Conservation (phyloP, 108 stramenopile genomes). For the Pseudonitzschia pungens region DNA sequence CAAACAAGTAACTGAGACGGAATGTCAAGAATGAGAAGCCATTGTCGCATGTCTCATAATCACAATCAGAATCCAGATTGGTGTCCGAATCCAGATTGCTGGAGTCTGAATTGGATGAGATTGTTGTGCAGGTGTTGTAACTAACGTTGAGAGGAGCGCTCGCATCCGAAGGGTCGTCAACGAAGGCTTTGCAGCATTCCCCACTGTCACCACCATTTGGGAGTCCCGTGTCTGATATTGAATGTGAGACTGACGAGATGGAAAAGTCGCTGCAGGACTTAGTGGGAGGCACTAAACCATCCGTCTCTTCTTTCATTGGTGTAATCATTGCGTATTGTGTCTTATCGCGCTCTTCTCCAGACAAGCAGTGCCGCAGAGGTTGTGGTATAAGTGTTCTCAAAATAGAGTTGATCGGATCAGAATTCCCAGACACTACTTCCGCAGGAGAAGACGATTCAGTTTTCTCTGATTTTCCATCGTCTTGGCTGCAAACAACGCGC, state of each 20-base stretch:
- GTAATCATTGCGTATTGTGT: conserved; percentile 5
- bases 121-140: conserved; percentile 5
- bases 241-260: background rate
- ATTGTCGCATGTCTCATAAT: conserved; percentile 9
- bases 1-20: conserved; percentile 55
- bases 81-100: conserved; percentile 10
- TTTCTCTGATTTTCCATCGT: background rate
- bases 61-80: conserved; percentile 18
- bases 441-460: background rate
- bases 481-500: conserved; percentile 5
- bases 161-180: background rate
- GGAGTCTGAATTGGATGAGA: background rate
- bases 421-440: background rate
- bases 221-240: background rate
- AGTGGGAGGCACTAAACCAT: background rate
- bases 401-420: background rate
- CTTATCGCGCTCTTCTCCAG: background rate
- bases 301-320: background rate
- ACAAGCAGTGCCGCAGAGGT: conserved; percentile 20
- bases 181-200: background rate
- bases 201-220: background rate
- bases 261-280: conserved; percentile 4
- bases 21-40: conserved; percentile 36
- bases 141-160: conserved; percentile 4
- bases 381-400: background rate